phyloP scores from a whole-genome alignment of 257 asterid species.

The Gardenia jasminoides region DNA sequence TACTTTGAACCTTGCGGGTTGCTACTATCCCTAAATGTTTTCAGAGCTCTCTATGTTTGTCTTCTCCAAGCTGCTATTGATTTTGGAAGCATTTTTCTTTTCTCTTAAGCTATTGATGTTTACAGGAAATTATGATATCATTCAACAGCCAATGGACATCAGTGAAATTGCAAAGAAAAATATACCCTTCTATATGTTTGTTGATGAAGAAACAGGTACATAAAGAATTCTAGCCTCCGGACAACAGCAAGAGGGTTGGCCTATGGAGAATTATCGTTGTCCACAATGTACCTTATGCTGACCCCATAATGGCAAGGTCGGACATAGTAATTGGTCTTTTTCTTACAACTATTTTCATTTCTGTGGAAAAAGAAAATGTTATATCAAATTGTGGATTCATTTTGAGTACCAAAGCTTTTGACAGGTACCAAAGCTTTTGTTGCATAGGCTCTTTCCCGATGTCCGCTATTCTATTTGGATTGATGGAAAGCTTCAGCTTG shows the following conservation, averaged over 20 bases:
- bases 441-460: no score
- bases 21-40: no score
- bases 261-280: no score
- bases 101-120: conserved; percentile 14
- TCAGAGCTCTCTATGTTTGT: no score
- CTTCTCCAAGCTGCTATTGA: not conserved
- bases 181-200: no score
- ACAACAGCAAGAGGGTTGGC: no score
- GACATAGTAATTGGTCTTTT: conserved; percentile 14
- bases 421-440: conserved; percentile 97
- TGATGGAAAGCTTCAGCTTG: no score
- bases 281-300: conserved; percentile 77
- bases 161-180: conserved; percentile 53
- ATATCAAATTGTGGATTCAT: not conserved
- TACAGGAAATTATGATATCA: conserved; percentile 82
- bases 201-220: no score
- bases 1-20: no score
- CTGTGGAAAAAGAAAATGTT: not conserved
- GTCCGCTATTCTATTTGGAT: no score
- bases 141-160: conserved; percentile 76
- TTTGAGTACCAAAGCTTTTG: no score
- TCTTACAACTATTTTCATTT: not conserved
- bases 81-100: not conserved
- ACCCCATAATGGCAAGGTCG: conserved; percentile 90
- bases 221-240: no score